These are phyloP conservation scores for Trametes gibbosa DNA, from an alignment of 768 basidiomycete species.

Conservation along the genomic window DNA sequence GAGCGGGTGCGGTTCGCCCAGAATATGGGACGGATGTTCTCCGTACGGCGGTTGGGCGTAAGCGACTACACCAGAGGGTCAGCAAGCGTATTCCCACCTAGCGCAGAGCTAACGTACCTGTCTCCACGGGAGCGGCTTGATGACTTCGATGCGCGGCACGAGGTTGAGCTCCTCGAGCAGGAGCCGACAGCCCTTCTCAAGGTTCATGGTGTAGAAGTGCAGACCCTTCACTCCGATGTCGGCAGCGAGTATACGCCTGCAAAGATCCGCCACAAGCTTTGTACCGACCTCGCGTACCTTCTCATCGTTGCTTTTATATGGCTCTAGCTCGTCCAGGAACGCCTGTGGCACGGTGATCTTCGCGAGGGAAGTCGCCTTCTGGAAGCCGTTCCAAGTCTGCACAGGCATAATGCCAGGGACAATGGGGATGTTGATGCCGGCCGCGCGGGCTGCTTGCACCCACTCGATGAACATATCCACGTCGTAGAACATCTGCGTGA, in stretches of 20 bases:
- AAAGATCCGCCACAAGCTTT: conserved; percentile 94
- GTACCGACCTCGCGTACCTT: conserved; percentile 90
- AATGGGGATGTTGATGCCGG: conserved; percentile 86
- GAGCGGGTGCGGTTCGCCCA: conserved; percentile 98
- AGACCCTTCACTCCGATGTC: conserved; percentile 83
- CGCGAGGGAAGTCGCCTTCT: conserved; percentile 75
- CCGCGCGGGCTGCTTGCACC: conserved; percentile 79
- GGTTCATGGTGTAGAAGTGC: conserved; percentile 97
- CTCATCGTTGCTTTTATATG: conserved; percentile 89
- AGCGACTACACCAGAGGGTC: conserved; percentile 56
- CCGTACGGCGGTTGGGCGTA: conserved; percentile 86
- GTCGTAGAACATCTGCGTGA: conserved; percentile 99
- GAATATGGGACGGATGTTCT: conserved; percentile 96
- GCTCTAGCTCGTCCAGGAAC: conserved; percentile 76
- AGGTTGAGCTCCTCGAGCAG: conserved; percentile 88
- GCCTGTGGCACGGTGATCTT: conserved; percentile 75
- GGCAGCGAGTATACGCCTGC: conserved; percentile 76
- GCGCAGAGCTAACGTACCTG: conserved; percentile 51
- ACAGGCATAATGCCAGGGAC: conserved; percentile 94
- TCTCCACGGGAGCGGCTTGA: conserved; percentile 97
- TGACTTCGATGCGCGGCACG: conserved; percentile 82
- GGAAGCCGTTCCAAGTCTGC: conserved; percentile 95
- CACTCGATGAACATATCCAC: conserved; percentile 87
- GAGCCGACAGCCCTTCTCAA: conserved; percentile 95
- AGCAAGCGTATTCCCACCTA: not conserved